Percentiles rank a stretch among this genome's conserved stretches.
phyloP scores from a whole-genome alignment of 2,329 filamentous ascomycete species.

The Nigrograna mackinnonii region DNA sequence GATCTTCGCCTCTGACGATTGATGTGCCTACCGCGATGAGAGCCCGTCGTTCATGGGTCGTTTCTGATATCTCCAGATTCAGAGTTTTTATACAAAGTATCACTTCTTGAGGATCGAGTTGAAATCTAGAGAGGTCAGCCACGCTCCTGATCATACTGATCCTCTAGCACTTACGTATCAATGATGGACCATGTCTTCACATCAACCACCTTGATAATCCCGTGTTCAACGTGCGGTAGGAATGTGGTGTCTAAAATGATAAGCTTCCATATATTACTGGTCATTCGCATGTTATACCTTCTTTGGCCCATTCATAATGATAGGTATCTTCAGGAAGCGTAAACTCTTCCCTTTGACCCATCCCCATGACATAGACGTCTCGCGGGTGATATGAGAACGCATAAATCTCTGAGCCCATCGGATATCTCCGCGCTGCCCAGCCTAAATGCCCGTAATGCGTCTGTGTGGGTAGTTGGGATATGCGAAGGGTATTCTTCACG shows the following conservation, averaged over 20 bases:
- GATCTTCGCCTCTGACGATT: constrained; percentile 85
- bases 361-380: constrained; percentile 76
- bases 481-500: constrained; percentile 68
- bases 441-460: constrained; percentile 75
- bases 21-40: constrained; percentile 86
- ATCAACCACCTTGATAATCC: constrained; percentile 77
- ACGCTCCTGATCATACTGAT: not conserved
- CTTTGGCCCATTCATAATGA: constrained; percentile 77
- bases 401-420: constrained; percentile 70
- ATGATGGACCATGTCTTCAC: constrained; percentile 78
- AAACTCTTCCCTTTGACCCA: constrained; percentile 70
- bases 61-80: constrained; percentile 86
- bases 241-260: constrained; percentile 54
- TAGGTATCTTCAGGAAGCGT: constrained; percentile 85
- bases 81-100: constrained; percentile 82
- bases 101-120: constrained; percentile 74
- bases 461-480: constrained; percentile 70
- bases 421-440: constrained; percentile 73
- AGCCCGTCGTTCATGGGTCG: constrained; percentile 81
- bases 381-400: constrained; percentile 78
- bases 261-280: too few species aligned
- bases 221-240: constrained; percentile 70
- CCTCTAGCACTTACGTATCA: constrained; percentile 56
- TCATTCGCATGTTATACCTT: constrained; percentile 51
- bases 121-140: constrained; percentile 46